Conservation (phyloP, 805 yeast species). For the Tetrapisispora pingtungensis region DNA sequence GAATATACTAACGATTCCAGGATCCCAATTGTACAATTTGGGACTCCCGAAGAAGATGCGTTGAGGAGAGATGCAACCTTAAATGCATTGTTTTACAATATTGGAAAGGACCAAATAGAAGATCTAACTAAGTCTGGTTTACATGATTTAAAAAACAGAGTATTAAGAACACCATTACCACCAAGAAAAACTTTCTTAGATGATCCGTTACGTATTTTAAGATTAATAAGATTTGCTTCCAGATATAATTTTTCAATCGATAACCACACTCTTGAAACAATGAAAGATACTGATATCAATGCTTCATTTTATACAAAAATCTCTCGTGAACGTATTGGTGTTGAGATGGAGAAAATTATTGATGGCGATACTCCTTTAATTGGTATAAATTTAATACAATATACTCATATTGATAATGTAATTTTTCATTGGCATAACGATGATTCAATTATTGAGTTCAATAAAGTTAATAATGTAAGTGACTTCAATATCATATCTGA, state of each 20-base stretch:
- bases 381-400: conserved; percentile 52
- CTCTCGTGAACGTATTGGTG: conserved; percentile 83
- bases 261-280: conserved; percentile 46
- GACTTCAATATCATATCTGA: conserved; percentile 8
- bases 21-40: conserved; percentile 75
- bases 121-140: conserved; percentile 77
- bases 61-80: conserved; percentile 89
- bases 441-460: conserved; percentile 14
- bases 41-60: conserved; percentile 90
- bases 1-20: conserved; percentile 74
- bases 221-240: conserved; percentile 79
- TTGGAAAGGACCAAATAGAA: conserved; percentile 58
- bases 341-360: conserved; percentile 72
- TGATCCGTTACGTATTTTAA: conserved; percentile 83
- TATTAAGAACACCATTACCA: conserved; percentile 78
- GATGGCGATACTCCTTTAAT: conserved; percentile 48
- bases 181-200: conserved; percentile 82
- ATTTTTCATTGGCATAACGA: conserved; percentile 41
- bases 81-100: conserved; percentile 84
- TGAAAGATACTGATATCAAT: conserved; percentile 51
- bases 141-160: conserved; percentile 55
- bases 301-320: conserved; percentile 58
- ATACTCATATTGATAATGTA: conserved; percentile 44
- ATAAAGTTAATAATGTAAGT: conserved; percentile 14
- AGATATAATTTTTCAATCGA: conserved; percentile 64